Conservation (phyloP, 805 yeast species). For the Tetrapisispora iriomotensis region DNA sequence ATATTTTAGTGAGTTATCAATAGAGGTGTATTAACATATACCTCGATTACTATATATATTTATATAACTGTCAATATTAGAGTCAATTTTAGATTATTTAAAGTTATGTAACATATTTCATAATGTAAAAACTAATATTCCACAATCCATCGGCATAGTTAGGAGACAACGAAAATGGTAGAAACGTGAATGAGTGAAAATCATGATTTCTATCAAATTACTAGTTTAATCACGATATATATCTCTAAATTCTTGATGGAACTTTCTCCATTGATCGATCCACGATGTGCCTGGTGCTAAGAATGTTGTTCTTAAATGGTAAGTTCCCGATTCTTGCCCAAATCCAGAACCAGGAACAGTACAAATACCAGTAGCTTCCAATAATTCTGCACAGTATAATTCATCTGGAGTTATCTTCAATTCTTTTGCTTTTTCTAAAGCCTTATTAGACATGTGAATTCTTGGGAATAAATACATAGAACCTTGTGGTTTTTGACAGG, state of each 20-base stretch:
- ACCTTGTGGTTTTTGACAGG: conserved; percentile 86
- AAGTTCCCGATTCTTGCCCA: conserved; percentile 84
- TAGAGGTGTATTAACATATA: no score
- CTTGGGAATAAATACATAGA: conserved; percentile 96
- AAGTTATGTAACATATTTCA: no score
- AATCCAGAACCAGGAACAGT: conserved; percentile 97
- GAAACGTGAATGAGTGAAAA: no score
- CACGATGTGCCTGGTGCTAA: conserved; percentile 91
- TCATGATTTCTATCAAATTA: background rate
- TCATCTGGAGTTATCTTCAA: conserved; percentile 64
- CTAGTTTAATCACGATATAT: conserved; percentile 34
- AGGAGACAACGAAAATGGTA: no score
- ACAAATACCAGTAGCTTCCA: conserved; percentile 88
- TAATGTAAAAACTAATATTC: no score
- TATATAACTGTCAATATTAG: no score
- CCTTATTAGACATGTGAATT: conserved; percentile 53
- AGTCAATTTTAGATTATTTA: no score
- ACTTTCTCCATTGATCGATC: conserved; percentile 66
- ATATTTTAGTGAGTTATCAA: no score
- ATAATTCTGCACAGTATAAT: conserved; percentile 73
- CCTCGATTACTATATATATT: no score
- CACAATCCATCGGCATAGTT: no score
- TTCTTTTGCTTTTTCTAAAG: conserved; percentile 50
- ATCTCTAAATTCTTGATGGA: conserved; percentile 65
- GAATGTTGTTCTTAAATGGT: conserved; percentile 92